Evolutionary conservation across 768 basidiomycete species (phyloP).

Genomic region (Russula earlei): DNA sequence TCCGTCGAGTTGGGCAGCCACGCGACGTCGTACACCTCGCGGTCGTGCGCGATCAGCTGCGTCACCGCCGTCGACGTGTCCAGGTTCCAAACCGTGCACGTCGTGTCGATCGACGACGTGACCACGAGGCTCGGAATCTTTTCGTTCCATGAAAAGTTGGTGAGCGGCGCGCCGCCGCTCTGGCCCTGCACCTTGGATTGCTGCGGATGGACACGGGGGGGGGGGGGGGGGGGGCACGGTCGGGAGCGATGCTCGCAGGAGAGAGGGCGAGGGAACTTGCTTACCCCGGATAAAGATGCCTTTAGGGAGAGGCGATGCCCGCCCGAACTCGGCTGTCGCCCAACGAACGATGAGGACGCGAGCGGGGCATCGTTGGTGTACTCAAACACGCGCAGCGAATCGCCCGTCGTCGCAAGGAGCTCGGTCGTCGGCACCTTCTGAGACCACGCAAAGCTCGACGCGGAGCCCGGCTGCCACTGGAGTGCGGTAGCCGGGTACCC

Average conservation of each 20-base stretch:
- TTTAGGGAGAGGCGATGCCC: conserved; percentile 64
- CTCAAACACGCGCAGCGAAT: conserved; percentile 89
- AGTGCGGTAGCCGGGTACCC: conserved; percentile 90
- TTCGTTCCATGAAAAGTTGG: conserved; percentile 97
- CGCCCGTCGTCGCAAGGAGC: conserved; percentile 87
- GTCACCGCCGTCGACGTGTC: conserved; percentile 89
- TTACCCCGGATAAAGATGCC: conserved; percentile 72
- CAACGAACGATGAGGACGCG: conserved; percentile 56
- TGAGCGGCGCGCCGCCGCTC: conserved; percentile 80
- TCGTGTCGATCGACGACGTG: conserved; percentile 97
- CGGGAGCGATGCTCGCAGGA: conserved; percentile 6
- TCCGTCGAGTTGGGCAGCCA: conserved; percentile 95
- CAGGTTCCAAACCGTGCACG: conserved; percentile 99
- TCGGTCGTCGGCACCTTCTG: conserved; percentile 63
- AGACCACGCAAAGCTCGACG: conserved; percentile 55
- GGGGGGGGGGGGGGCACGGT: not conserved
- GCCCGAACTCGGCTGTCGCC: conserved; percentile 45
- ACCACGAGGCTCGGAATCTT: conserved; percentile 85
- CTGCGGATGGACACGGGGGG: conserved; percentile 26
- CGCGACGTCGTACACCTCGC: conserved; percentile 95
- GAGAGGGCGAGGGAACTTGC: conserved; percentile 32
- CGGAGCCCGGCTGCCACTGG: conserved; percentile 82
- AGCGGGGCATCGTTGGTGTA: conserved; percentile 59
- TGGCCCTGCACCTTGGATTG: conserved; percentile 88
- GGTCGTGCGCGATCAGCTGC: conserved; percentile 94